Evolutionary conservation across 805 yeast genomes (phyloP).

Genomic region (Suhomyces emberorum): DNA sequence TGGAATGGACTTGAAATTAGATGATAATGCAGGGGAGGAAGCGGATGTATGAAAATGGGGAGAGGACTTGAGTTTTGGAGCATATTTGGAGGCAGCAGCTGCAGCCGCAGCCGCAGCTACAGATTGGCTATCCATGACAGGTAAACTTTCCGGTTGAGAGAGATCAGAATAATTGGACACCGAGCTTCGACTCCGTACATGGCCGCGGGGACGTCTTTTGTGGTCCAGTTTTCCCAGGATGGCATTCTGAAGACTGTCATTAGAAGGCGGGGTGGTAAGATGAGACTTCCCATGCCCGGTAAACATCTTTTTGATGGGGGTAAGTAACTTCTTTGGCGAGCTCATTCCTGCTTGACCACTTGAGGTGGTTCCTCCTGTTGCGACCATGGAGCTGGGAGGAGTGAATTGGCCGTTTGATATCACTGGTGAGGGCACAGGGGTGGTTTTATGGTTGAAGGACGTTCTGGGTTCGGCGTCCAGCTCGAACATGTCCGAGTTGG

Average conservation of each 20-base stretch:
- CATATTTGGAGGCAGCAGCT: conserved; percentile 1
- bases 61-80: background rate
- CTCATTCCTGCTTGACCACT: conserved; percentile 3
- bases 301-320: conserved; percentile 26
- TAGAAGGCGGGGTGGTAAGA: conserved; percentile 6
- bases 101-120: conserved; percentile 11
- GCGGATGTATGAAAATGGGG: conserved; percentile 1
- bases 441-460: conserved; percentile 3
- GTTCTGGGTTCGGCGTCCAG: conserved; percentile 8
- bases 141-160: background rate
- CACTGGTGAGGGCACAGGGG: conserved; percentile 5
- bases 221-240: background rate
- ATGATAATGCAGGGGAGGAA: conserved; percentile 3
- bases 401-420: conserved; percentile 7
- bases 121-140: conserved; percentile 1
- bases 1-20: background rate
- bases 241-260: conserved; percentile 5
- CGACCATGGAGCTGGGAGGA: conserved; percentile 2
- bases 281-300: conserved; percentile 13
- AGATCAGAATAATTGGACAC: conserved; percentile 2
- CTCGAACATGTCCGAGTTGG: conserved; percentile 8
- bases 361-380: background rate
- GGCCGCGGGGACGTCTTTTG: conserved; percentile 2
- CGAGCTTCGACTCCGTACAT: conserved; percentile 10
- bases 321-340: conserved; percentile 26